Conservation (phyloP, 768 basidiomycete species). For the Suillus cothurnatus region DNA sequence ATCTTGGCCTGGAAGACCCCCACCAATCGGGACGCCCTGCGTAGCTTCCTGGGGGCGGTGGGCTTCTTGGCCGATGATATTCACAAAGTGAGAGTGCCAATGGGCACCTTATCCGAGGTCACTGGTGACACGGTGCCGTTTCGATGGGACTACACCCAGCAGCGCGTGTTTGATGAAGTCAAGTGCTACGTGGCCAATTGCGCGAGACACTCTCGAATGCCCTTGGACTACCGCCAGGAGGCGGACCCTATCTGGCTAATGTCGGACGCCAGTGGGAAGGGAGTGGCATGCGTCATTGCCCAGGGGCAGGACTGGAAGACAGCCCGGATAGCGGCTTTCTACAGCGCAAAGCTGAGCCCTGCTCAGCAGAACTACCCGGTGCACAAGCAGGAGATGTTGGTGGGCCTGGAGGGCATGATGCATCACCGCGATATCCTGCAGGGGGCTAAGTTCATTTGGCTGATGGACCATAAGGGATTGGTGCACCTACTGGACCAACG, state of each 20-base stretch:
- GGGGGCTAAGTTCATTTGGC: constrained; percentile 31
- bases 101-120: neutral
- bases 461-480: constrained; percentile 32
- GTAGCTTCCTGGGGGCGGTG: neutral
- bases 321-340: no score
- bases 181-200: neutral
- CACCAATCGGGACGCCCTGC: neutral
- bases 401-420: constrained; percentile 37
- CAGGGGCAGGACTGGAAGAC: no score
- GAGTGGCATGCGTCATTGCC: no score
- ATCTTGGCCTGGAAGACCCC: constrained; percentile 25
- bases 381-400: constrained; percentile 42
- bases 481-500: constrained; percentile 33
- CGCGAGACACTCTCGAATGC: no score
- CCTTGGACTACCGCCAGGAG: fast-evolving
- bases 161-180: constrained; percentile 19
- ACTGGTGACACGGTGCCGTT: constrained; percentile 7
- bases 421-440: constrained; percentile 31
- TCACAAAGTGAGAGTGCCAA: no score
- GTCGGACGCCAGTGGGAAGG: no score
- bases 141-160: constrained; percentile 21
- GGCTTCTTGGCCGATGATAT: neutral
- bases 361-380: constrained; percentile 44
- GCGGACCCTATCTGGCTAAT: no score
- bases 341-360: constrained; percentile 30